Evolutionary conservation across 352 stramenopile genomes (phyloP).

Genomic region (Phytophthora sojae): DNA sequence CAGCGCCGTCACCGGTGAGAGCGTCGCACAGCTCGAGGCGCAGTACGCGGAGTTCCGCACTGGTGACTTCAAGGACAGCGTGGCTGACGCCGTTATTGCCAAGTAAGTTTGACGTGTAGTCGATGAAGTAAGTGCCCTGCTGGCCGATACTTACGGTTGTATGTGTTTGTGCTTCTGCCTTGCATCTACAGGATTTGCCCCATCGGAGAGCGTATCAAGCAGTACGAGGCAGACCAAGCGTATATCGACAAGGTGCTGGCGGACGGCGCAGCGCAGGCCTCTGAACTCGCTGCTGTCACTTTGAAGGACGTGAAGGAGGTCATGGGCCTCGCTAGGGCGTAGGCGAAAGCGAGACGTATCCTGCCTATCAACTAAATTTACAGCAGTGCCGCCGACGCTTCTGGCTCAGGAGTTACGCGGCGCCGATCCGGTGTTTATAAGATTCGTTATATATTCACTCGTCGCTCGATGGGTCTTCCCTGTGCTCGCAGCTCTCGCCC

Average conservation of each 20-base stretch:
- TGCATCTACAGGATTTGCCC: conserved; percentile 80
- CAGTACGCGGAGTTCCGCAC: conserved; percentile 73
- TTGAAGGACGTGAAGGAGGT: conserved; percentile 82
- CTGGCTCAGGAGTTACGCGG: conserved; percentile 23
- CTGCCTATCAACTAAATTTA: conserved; percentile 35
- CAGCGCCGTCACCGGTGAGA: conserved; percentile 76
- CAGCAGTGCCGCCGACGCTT: conserved; percentile 9
- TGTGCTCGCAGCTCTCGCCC: conserved; percentile 1
- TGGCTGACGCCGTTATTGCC: conserved; percentile 96
- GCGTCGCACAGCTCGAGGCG: conserved; percentile 74
- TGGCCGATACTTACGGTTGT: too few species aligned
- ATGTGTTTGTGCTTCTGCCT: conserved; percentile 2
- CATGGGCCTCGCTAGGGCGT: conserved; percentile 63
- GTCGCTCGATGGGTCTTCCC: conserved; percentile 20
- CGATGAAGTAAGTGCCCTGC: not conserved
- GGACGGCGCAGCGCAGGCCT: conserved; percentile 79
- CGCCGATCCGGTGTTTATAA: conserved; percentile 8
- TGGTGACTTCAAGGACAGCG: conserved; percentile 95
- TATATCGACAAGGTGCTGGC: conserved; percentile 92
- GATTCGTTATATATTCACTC: conserved; percentile 19
- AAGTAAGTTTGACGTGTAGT: conserved; percentile 60
- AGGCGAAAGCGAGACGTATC: conserved; percentile 4
- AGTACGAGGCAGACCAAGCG: conserved; percentile 91
- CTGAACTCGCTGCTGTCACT: conserved; percentile 65
- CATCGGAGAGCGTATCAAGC: conserved; percentile 94